Percentiles rank a stretch among this genome's conserved stretches.
Evolutionary conservation across 2,329 filamentous ascomycete genomes (phyloP).

Genomic region (Paecilomyces formosus): DNA sequence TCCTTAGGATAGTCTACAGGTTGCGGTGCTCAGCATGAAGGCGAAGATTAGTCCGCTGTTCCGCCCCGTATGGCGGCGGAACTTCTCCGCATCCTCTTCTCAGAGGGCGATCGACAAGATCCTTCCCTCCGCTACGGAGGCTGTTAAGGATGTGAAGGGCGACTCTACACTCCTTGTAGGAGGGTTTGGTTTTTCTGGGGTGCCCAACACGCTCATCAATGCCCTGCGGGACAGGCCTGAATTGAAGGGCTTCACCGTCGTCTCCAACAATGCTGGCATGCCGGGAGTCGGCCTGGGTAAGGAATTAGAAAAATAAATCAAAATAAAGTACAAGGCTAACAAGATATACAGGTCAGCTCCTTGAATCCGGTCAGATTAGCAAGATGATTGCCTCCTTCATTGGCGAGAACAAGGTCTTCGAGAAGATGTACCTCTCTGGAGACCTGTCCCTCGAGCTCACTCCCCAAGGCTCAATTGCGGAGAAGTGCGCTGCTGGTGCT

Average conservation of each 20-base stretch:
- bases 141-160: conserved; percentile 64
- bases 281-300: conserved; percentile 64
- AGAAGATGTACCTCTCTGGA: conserved; percentile 78
- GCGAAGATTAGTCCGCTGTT: conserved; percentile 22
- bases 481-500: conserved; percentile 76
- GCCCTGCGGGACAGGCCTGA: conserved; percentile 56
- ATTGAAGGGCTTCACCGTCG: conserved; percentile 59
- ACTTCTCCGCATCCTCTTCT: conserved; percentile 59
- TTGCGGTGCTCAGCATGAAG: conserved; percentile 8
- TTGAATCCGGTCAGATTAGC: conserved; percentile 63
- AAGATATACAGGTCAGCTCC: conserved; percentile 50
- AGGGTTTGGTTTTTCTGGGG: conserved; percentile 70
- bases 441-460: conserved; percentile 81
- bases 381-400: conserved; percentile 71
- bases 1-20: neutral
- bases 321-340: neutral
- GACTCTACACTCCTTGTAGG: conserved; percentile 65
- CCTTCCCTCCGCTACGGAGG: conserved; percentile 60
- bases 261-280: conserved; percentile 76
- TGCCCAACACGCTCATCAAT: conserved; percentile 44
- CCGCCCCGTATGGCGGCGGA: conserved; percentile 37
- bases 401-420: conserved; percentile 77
- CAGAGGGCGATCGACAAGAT: conserved; percentile 67
- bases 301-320: neutral
- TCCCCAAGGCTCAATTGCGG: conserved; percentile 81